Evolutionary conservation across 2,329 filamentous ascomycete genomes (phyloP).

Genomic region (Leptographium procerum): DNA sequence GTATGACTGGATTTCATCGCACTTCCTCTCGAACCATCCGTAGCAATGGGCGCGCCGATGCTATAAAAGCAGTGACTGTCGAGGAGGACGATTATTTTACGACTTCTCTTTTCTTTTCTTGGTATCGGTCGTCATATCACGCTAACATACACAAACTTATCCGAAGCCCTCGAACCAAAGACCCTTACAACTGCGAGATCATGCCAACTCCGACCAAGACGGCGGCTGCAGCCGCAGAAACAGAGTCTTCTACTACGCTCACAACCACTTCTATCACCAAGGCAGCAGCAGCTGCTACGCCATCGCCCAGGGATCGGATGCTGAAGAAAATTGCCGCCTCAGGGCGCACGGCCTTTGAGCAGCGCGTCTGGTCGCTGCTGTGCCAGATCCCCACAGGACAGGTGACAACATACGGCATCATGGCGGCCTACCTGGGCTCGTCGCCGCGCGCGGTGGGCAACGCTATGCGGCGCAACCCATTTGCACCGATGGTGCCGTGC

Average conservation of each 20-base stretch:
- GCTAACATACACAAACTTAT: not conserved
- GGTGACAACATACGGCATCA: slow-evolving; percentile 66
- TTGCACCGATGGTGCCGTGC: slow-evolving; percentile 71
- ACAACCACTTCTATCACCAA: not conserved
- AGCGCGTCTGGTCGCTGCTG: slow-evolving; percentile 57
- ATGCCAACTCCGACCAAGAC: not conserved
- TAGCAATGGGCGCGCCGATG: not conserved
- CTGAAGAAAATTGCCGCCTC: slow-evolving; percentile 33
- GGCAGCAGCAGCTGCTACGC: not conserved
- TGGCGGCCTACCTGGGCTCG: slow-evolving; percentile 56
- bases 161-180: not conserved
- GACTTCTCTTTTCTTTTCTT: not conserved
- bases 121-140: too few relatives aligned
- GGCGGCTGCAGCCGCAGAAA: not conserved
- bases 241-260: not conserved
- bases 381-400: slow-evolving; percentile 65
- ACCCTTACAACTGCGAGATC: not conserved
- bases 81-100: not conserved
- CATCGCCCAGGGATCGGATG: slow-evolving; percentile 23
- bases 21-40: not conserved
- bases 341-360: slow-evolving; percentile 42
- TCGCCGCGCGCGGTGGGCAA: slow-evolving; percentile 70
- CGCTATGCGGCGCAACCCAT: slow-evolving; percentile 67
- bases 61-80: not conserved
- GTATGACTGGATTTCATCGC: not conserved